Percentiles rank a stretch among this genome's conserved stretches.
Conservation (phyloP, 2,329 filamentous ascomycete species). For the Huntiella moniliformis region DNA sequence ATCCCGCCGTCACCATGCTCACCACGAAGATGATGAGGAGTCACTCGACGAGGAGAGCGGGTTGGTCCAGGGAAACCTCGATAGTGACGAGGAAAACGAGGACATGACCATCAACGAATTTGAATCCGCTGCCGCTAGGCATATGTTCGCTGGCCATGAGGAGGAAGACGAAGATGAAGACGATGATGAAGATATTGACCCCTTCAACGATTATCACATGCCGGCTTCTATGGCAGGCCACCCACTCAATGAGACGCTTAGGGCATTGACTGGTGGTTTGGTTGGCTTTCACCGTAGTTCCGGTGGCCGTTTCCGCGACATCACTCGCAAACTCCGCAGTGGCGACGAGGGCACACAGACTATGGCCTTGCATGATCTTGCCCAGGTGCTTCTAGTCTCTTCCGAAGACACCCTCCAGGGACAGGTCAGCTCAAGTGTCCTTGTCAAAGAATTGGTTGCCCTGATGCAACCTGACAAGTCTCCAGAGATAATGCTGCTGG, state of each 20-base stretch:
- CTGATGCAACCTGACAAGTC: constrained; percentile 84
- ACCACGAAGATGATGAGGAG: constrained; percentile 19
- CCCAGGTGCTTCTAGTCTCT: constrained; percentile 80
- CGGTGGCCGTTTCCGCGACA: constrained; percentile 58
- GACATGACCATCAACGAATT: constrained; percentile 42
- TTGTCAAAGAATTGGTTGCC: constrained; percentile 80
- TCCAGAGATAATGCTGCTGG: constrained; percentile 90
- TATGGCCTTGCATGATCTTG: constrained; percentile 81
- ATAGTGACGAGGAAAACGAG: constrained; percentile 47
- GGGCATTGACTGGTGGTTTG: constrained; percentile 83
- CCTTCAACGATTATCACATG: constrained; percentile 44
- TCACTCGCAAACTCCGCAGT: constrained; percentile 55
- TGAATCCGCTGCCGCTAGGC: constrained; percentile 33
- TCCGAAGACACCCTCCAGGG: constrained; percentile 93
- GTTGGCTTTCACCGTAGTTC: constrained; percentile 38
- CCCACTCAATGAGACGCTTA: constrained; percentile 54
- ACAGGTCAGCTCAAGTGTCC: constrained; percentile 84
- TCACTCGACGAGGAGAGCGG: constrained; percentile 3
- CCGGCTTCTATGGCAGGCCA: constrained; percentile 25
- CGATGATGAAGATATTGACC: constrained; percentile 47
- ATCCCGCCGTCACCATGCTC: constrained; percentile 16
- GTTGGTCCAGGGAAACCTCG: constrained; percentile 24
- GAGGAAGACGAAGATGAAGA: constrained; percentile 45
- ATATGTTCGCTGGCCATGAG: constrained; percentile 47
- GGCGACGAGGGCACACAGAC: constrained; percentile 82